Percentiles rank a stretch among this genome's conserved stretches.
Conservation (phyloP, 2,329 filamentous ascomycete genomes). For the Pestalotiopsis sp. region DNA sequence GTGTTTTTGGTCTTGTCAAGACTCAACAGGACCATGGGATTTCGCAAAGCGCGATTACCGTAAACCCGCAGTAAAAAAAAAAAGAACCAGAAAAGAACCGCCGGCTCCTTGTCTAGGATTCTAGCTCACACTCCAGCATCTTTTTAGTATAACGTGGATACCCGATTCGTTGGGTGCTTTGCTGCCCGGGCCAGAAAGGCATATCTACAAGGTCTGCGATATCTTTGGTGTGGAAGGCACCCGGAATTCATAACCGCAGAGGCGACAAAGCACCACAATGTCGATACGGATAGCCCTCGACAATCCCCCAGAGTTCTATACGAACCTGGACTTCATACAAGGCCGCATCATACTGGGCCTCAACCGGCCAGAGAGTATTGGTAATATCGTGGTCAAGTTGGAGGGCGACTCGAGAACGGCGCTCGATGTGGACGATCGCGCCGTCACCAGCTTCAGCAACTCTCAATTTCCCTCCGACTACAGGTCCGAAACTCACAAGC, state of each 20-base stretch:
- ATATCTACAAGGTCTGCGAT: neutral
- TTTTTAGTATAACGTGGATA: neutral
- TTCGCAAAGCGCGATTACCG: neutral
- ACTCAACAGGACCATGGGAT: neutral
- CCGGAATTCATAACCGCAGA: neutral
- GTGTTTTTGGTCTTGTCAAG: neutral
- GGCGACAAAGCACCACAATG: slow-evolving; percentile 46
- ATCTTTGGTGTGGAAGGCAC: neutral
- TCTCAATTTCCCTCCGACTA: slow-evolving; percentile 38
- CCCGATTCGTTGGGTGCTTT: neutral
- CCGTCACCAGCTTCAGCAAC: slow-evolving; percentile 22
- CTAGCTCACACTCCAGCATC: neutral
- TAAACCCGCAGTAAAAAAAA: neutral
- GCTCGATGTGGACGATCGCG: slow-evolving; percentile 51
- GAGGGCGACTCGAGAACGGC: slow-evolving; percentile 78
- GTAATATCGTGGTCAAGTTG: slow-evolving; percentile 78
- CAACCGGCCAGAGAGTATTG: slow-evolving; percentile 70
- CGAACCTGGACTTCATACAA: slow-evolving; percentile 75
- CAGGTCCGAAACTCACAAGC: slow-evolving; percentile 67
- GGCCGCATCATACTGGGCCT: slow-evolving; percentile 62
- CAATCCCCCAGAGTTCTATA: slow-evolving; percentile 71
- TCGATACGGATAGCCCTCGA: slow-evolving; percentile 70
- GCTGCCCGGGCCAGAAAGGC: slow-evolving; percentile 4
- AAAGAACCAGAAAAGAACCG: neutral
- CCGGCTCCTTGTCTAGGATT: neutral